Percentiles rank a stretch among this genome's conserved stretches.
phyloP scores from a whole-genome alignment of 768 basidiomycete genomes.

The Phaeolepiota aurea region DNA sequence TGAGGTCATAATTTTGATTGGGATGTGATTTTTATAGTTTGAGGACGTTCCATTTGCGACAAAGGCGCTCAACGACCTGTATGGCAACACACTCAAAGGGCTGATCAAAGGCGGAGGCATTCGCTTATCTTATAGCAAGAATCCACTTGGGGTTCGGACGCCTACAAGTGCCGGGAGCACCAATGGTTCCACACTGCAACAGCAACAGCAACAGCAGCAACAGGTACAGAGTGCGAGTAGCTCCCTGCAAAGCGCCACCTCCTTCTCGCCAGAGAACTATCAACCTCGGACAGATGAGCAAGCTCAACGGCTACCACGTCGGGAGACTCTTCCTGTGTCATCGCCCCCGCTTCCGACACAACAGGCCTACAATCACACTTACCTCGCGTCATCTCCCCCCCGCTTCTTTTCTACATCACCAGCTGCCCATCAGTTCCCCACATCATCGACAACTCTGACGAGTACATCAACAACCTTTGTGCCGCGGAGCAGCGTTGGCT shows the following conservation, averaged over 20 bases:
- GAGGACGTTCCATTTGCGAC: constrained; percentile 83
- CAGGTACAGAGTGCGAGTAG: constrained; percentile 1
- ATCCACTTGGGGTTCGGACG: constrained; percentile 88
- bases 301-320: constrained; percentile 8
- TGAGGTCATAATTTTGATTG: constrained; percentile 1
- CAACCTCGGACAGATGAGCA: constrained; percentile 6
- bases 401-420: constrained; percentile 34
- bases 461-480: constrained; percentile 24
- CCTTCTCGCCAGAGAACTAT: background rate
- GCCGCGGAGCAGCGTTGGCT: constrained; percentile 19
- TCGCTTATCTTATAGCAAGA: constrained; percentile 95
- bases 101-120: constrained; percentile 95
- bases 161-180: constrained; percentile 49
- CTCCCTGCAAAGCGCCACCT: background rate
- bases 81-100: constrained; percentile 86
- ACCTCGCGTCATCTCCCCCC: constrained; percentile 35
- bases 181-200: constrained; percentile 29
- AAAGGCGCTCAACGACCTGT: constrained; percentile 81
- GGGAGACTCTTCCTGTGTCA: constrained; percentile 3
- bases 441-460: constrained; percentile 19
- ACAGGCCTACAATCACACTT: constrained; percentile 10
- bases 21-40: constrained; percentile 43
- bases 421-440: constrained; percentile 17
- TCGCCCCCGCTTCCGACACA: constrained; percentile 12
- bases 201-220: constrained; percentile 12